Percentiles rank a stretch among this genome's conserved stretches.
Conservation (phyloP, 225 moss, liverwort and hornwort genomes). For the Sphagnum contortum region DNA sequence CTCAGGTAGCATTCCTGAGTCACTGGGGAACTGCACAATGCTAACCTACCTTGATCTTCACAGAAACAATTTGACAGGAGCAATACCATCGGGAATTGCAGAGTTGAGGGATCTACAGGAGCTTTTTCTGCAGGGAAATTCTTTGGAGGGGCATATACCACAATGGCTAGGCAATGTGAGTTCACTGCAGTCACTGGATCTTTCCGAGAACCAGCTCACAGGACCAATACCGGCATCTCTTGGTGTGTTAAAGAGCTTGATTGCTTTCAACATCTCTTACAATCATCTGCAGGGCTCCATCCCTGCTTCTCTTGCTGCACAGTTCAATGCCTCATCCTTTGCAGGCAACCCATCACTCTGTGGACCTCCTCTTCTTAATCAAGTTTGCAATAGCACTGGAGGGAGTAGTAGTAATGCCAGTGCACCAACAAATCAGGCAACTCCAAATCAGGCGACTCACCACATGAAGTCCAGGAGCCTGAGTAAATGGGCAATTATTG, state of each 20-base stretch:
- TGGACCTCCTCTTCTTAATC: conserved; percentile 40
- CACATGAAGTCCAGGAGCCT: too few relatives aligned
- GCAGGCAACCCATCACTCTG: conserved; percentile 48
- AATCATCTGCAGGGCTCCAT: conserved; percentile 53
- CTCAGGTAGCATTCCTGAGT: conserved; percentile 42
- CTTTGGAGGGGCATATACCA: conserved; percentile 45
- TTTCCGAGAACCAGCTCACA: conserved; percentile 59
- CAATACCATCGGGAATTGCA: conserved; percentile 37
- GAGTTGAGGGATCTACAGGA: conserved; percentile 31
- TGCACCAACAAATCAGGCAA: too few relatives aligned
- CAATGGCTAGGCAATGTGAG: conserved; percentile 50
- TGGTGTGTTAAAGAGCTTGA: conserved; percentile 22
- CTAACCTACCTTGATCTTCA: conserved; percentile 54
- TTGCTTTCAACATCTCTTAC: conserved; percentile 52
- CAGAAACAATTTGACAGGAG: conserved; percentile 47
- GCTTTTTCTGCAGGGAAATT: conserved; percentile 43
- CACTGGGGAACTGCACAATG: conserved; percentile 43
- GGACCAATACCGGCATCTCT: conserved; percentile 39
- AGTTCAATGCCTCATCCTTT: conserved; percentile 52
- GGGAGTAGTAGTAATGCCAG: neutral
- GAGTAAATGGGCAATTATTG: conserved; percentile 27
- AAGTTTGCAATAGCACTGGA: conserved; percentile 10
- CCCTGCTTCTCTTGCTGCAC: conserved; percentile 44
- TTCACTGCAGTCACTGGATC: conserved; percentile 35
- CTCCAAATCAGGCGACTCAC: too few relatives aligned